phyloP scores from a whole-genome alignment of 352 stramenopile genomes.

The Phytophthora sojae region DNA sequence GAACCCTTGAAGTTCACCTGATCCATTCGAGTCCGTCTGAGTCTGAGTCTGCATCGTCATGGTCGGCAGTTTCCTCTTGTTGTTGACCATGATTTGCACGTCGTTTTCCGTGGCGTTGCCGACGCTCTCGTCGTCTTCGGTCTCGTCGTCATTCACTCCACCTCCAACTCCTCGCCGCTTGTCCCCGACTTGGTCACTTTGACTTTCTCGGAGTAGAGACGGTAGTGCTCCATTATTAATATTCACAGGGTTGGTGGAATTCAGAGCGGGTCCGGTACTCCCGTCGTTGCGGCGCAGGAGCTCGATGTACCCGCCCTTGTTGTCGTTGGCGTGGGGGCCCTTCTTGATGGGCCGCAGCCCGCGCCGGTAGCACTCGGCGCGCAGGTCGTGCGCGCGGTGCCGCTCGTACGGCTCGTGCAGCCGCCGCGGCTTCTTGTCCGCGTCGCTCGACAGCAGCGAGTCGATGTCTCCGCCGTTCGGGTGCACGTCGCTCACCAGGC shows the following conservation, averaged over 20 bases:
- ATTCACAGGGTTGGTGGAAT: not conserved
- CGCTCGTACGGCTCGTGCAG: constrained; percentile 78
- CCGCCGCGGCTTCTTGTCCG: constrained; percentile 44
- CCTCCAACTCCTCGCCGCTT: constrained; percentile 23
- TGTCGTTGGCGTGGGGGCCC: constrained; percentile 85
- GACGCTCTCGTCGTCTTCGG: constrained; percentile 30
- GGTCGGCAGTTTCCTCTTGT: constrained; percentile 62
- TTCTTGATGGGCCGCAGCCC: constrained; percentile 84
- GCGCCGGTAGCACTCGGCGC: constrained; percentile 82
- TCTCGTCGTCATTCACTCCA: constrained; percentile 19
- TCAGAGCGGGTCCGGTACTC: constrained; percentile 1
- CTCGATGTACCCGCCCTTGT: constrained; percentile 83
- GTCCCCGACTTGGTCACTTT: not conserved
- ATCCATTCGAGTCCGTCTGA: constrained; percentile 3
- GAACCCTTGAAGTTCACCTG: constrained; percentile 63
- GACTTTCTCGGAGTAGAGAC: constrained; percentile 13
- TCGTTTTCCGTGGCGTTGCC: constrained; percentile 24
- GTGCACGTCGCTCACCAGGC: constrained; percentile 41
- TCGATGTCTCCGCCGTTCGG: constrained; percentile 66
- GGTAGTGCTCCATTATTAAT: constrained; percentile 19
- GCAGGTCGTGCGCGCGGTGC: constrained; percentile 76
- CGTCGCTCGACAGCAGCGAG: constrained; percentile 64
- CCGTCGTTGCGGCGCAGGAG: constrained; percentile 73
- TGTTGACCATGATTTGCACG: constrained; percentile 36
- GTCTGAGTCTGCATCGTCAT: constrained; percentile 37